Percentiles rank a stretch among this genome's conserved stretches.
phyloP scores from a whole-genome alignment of 257 asterid species.

The Scutellaria galericulata region DNA sequence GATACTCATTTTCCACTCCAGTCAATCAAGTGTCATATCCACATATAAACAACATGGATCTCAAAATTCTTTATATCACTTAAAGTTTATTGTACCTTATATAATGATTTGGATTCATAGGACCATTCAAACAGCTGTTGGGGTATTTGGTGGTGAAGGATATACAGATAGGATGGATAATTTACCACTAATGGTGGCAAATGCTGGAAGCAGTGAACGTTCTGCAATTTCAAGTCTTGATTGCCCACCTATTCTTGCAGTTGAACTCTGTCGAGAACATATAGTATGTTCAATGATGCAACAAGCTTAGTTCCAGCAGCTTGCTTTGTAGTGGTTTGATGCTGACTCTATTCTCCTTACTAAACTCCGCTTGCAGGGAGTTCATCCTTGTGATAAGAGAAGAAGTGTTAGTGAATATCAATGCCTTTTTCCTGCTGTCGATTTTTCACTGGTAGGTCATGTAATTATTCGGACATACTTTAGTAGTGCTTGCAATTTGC shows the following conservation, averaged over 20 bases:
- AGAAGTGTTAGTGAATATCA: conserved; percentile 83
- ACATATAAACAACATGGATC: no score
- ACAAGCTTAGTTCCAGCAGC: neutral
- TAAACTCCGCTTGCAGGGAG: conserved; percentile 62
- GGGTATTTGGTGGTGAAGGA: conserved; percentile 90
- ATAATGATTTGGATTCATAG: conserved; percentile 45
- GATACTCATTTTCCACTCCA: conserved; percentile 16
- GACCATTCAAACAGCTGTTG: conserved; percentile 94
- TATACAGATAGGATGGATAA: conserved; percentile 64
- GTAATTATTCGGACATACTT: conserved; percentile 6
- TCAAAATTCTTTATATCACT: conserved; percentile 16
- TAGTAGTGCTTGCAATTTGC: neutral
- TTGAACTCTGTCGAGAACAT: conserved; percentile 94
- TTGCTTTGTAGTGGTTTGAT: conserved; percentile 18
- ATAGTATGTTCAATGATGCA: conserved; percentile 58
- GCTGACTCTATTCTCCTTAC: conserved; percentile 20
- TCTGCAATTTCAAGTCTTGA: conserved; percentile 81
- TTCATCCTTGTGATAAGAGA: conserved; percentile 95
- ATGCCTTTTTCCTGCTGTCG: conserved; percentile 82
- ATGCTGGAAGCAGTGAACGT: conserved; percentile 78
- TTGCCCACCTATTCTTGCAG: conserved; percentile 81
- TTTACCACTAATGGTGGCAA: conserved; percentile 85
- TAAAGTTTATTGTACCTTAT: conserved; percentile 25
- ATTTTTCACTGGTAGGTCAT: conserved; percentile 74
- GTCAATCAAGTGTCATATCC: conserved; percentile 14